Conservation (phyloP, 768 basidiomycete genomes). For the Hygrophorus russula region DNA sequence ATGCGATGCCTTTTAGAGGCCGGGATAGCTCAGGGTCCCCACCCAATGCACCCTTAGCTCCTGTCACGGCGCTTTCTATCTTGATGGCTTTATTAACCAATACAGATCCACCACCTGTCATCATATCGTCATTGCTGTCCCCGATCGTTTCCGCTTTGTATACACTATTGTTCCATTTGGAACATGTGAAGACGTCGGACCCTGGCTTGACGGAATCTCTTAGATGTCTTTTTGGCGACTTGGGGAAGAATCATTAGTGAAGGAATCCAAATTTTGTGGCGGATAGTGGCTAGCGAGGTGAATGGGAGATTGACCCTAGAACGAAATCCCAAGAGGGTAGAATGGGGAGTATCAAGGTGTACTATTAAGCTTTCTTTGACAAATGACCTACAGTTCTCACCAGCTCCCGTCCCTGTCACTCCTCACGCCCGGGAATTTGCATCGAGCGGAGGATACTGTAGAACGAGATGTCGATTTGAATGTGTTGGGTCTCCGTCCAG, state of each 20-base stretch:
- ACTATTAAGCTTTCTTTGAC: constrained; percentile 4
- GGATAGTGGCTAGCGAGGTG: constrained; percentile 38
- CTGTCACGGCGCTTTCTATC: constrained; percentile 33
- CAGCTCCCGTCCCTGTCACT: constrained; percentile 23
- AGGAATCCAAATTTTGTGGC: constrained; percentile 47
- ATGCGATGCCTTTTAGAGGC: background rate
- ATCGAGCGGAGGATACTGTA: constrained; percentile 25
- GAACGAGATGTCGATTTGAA: constrained; percentile 41
- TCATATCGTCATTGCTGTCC: constrained; percentile 52
- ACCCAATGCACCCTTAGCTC: constrained; percentile 10
- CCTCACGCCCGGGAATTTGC: constrained; percentile 40
- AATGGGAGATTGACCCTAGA: constrained; percentile 49
- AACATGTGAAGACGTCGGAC: constrained; percentile 47
- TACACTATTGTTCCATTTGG: constrained; percentile 44
- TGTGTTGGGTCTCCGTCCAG: constrained; percentile 60
- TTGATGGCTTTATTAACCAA: constrained; percentile 55
- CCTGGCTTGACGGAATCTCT: constrained; percentile 51
- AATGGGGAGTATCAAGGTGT: constrained; percentile 27
- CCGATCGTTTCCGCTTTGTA: constrained; percentile 63
- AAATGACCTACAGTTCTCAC: constrained; percentile 13
- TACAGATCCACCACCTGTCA: constrained; percentile 65
- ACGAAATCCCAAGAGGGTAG: constrained; percentile 33
- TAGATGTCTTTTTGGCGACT: constrained; percentile 46
- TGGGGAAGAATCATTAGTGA: constrained; percentile 69
- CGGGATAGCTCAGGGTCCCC: background rate